Percentiles rank a stretch among this genome's conserved stretches.
Evolutionary conservation across 31 red algal genomes (phyloP).

Genomic region (Endocladia muricata): DNA sequence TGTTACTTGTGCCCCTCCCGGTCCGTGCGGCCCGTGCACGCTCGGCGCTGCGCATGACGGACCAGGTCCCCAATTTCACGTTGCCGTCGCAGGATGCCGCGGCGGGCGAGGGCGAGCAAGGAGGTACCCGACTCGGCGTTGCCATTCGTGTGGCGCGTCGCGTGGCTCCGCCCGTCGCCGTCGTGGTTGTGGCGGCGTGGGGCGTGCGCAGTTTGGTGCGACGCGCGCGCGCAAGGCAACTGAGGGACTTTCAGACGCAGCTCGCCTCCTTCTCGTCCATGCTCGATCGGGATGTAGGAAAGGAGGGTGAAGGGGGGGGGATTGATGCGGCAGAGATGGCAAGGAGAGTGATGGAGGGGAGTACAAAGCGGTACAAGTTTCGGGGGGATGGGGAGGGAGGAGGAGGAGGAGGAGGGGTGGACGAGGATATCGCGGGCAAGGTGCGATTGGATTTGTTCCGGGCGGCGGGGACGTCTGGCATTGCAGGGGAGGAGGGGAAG

Average conservation of each 20-base stretch:
- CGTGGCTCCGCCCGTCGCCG: constrained; percentile 29
- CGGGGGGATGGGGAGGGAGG: constrained; percentile 7
- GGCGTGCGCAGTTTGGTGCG: constrained; percentile 15
- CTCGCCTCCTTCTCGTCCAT: constrained; percentile 45
- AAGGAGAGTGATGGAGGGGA: constrained; percentile 12
- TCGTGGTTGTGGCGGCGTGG: constrained; percentile 24
- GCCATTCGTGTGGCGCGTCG: constrained; percentile 7
- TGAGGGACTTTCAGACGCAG: constrained; percentile 69
- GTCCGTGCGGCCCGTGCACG: constrained; percentile 9
- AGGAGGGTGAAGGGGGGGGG: neutral
- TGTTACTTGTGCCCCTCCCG: constrained; percentile 13
- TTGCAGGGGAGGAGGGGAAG: neutral
- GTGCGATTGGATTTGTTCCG: constrained; percentile 70
- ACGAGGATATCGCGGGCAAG: constrained; percentile 34
- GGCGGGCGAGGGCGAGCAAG: neutral
- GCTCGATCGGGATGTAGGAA: constrained; percentile 21
- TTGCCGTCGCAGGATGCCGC: constrained; percentile 48
- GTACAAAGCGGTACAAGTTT: constrained; percentile 10
- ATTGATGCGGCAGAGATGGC: constrained; percentile 17
- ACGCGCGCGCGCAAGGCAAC: constrained; percentile 31
- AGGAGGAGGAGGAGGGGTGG: neutral
- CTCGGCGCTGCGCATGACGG: constrained; percentile 66
- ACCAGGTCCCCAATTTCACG: constrained; percentile 74
- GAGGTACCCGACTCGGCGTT: constrained; percentile 6
- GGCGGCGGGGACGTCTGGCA: neutral